Conservation (phyloP, 2,329 filamentous ascomycete species). For the Akanthomyces uredinophilus region DNA sequence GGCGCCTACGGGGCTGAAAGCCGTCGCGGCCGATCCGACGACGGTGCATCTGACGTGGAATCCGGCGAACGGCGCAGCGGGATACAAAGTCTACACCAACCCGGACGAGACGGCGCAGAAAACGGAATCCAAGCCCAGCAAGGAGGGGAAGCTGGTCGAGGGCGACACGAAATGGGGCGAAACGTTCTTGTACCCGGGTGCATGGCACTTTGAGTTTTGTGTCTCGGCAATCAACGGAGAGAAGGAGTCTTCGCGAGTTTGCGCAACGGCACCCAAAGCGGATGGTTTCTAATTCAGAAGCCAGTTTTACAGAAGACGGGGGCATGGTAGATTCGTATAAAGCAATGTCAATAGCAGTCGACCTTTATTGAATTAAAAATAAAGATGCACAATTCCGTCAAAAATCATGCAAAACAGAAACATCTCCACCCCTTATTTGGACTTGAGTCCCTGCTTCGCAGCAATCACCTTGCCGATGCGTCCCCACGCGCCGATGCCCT, state of each 20-base stretch:
- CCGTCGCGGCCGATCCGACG: not conserved
- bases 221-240: not conserved
- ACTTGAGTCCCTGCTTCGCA: conserved; percentile 8
- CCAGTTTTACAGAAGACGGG: no score
- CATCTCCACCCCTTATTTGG: not conserved
- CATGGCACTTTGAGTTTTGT: not conserved
- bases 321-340: no score
- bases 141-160: not conserved
- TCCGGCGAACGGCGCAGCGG: not conserved
- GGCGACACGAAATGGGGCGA: not conserved
- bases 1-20: not conserved
- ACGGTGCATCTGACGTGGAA: not conserved
- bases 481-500: conserved; percentile 12
- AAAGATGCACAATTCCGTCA: no score
- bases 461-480: conserved; percentile 8
- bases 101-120: not conserved
- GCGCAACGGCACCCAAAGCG: not conserved
- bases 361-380: no score
- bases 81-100: conserved; percentile 1
- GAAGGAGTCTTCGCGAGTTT: not conserved
- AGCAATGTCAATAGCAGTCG: no score
- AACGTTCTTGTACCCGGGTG: not conserved
- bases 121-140: not conserved
- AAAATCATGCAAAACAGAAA: no score
- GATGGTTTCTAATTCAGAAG: not conserved